A percentile compares a stretch with the other conserved stretches of the same genome.
phyloP scores from a whole-genome alignment of 2,329 filamentous ascomycete genomes.

The Zymoseptoria pseudotritici region DNA sequence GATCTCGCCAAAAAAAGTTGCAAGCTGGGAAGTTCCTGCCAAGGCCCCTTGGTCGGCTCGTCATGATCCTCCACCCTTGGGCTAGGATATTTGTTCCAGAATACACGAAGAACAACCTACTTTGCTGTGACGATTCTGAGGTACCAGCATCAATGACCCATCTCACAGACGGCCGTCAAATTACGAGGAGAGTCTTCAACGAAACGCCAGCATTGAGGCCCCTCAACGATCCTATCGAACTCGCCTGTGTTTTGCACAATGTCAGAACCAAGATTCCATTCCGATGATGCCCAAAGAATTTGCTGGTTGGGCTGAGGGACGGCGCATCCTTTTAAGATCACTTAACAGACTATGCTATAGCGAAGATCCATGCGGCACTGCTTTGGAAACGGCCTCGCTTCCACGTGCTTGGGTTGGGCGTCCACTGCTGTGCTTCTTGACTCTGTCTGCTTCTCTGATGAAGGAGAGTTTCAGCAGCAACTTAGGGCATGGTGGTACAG shows the following conservation, averaged over 20 bases:
- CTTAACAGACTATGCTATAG: not conserved
- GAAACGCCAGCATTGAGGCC: not conserved
- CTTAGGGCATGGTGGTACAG: not conserved
- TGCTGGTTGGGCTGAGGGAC: not conserved
- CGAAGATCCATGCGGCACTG: not conserved
- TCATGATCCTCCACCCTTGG: not conserved
- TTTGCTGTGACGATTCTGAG: not conserved
- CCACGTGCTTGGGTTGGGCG: not conserved
- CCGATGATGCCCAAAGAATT: not conserved
- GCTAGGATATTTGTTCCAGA: not conserved
- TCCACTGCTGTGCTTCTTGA: not conserved
- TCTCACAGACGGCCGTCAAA: not conserved
- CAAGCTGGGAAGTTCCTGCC: not conserved
- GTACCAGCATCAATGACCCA: not conserved
- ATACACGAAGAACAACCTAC: not conserved
- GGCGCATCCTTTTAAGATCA: not conserved
- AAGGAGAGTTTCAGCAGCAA: not conserved
- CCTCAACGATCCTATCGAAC: not conserved
- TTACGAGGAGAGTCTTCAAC: not conserved
- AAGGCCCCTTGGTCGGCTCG: not conserved
- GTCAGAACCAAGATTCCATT: not conserved
- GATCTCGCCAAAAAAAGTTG: not conserved
- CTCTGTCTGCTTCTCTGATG: not conserved
- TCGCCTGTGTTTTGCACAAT: not conserved
- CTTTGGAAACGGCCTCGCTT: not conserved